These are phyloP conservation scores for Crucibulum laeve DNA, from an alignment of 768 basidiomycete species.

Conservation along the genomic window DNA sequence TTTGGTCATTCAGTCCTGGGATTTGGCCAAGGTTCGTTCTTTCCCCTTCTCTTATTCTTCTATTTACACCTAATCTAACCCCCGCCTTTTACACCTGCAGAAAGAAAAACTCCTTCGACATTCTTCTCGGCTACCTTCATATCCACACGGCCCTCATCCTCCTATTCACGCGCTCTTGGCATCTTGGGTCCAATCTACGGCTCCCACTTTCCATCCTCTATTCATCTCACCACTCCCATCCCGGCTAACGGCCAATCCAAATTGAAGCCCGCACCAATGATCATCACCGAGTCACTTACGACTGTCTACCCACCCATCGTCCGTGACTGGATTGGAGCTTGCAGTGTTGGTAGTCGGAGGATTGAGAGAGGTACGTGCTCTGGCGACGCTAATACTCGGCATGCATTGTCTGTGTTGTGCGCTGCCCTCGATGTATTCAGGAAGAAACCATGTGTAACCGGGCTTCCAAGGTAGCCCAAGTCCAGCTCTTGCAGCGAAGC, in stretches of 20 bases:
- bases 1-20: conserved; percentile 78
- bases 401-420: conserved; percentile 87
- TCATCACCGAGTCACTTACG: conserved; percentile 81
- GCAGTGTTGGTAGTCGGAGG: conserved; percentile 87
- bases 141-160: conserved; percentile 97
- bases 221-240: conserved; percentile 46
- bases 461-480: too few species aligned
- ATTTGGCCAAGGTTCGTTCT: conserved; percentile 58
- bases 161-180: conserved; percentile 82
- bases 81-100: conserved; percentile 27
- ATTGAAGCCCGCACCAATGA: conserved; percentile 75
- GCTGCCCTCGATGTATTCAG: too few species aligned
- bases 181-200: conserved; percentile 66
- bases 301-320: conserved; percentile 81
- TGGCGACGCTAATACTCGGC: conserved; percentile 83
- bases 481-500: too few species aligned
- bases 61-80: background rate
- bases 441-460: too few species aligned
- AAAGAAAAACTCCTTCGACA: conserved; percentile 90
- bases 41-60: conserved; percentile 3
- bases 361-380: conserved; percentile 89
- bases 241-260: conserved; percentile 13
- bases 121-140: conserved; percentile 89
- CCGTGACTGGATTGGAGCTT: conserved; percentile 85
- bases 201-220: conserved; percentile 69